phyloP scores from a whole-genome alignment of 768 basidiomycete species.

The Hericium alpestre region DNA sequence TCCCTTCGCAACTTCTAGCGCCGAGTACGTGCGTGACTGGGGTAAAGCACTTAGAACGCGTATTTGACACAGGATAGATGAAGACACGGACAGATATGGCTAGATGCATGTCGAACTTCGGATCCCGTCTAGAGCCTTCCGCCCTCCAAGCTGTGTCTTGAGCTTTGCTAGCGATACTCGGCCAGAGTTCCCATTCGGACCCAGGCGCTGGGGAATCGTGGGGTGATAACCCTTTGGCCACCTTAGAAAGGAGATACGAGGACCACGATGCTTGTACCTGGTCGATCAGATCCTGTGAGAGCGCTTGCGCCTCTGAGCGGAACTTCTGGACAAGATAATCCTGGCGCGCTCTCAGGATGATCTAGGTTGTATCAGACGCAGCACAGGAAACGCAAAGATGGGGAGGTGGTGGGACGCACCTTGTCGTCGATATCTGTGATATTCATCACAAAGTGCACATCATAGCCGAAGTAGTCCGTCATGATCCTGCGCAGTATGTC shows the following conservation, averaged over 20 bases:
- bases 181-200: constrained; percentile 44
- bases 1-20: constrained; percentile 40
- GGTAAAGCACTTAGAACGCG: background rate
- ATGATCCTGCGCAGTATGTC: constrained; percentile 85
- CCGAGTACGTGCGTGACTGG: constrained; percentile 41
- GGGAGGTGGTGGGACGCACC: constrained; percentile 29
- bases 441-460: constrained; percentile 99
- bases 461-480: constrained; percentile 93
- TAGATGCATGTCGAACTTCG: constrained; percentile 89
- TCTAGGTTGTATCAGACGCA: constrained; percentile 37
- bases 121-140: constrained; percentile 66
- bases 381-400: background rate
- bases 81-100: constrained; percentile 53
- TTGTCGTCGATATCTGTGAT: constrained; percentile 99
- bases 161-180: constrained; percentile 33
- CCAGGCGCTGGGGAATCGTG: constrained; percentile 37
- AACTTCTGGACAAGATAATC: constrained; percentile 61
- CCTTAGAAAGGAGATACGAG: constrained; percentile 48
- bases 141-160: constrained; percentile 51
- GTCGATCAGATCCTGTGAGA: constrained; percentile 49
- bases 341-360: constrained; percentile 84
- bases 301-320: constrained; percentile 36
- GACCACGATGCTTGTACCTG: constrained; percentile 56
- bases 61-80: constrained; percentile 5
- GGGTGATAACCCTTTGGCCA: constrained; percentile 53